Percentiles rank a stretch among this genome's conserved stretches.
phyloP scores from a whole-genome alignment of 495 filamentous ascomycete species.

The Daldinia childiae region DNA sequence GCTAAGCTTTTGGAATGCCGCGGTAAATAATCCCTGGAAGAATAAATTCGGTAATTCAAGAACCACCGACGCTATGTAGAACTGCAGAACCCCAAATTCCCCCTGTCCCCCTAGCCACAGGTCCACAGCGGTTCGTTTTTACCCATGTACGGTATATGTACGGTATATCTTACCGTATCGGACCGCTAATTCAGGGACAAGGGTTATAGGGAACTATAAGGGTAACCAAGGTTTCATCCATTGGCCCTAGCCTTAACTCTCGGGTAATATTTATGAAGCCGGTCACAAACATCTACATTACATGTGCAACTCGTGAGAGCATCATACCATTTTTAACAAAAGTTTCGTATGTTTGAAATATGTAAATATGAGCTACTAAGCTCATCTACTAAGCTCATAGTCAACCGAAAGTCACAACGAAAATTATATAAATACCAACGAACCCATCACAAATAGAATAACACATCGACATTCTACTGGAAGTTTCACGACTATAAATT shows the following conservation, averaged over 20 bases:
- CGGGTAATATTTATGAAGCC: conserved; percentile 34
- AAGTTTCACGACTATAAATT: conserved; percentile 12
- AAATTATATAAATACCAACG: neutral
- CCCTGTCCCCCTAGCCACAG: too few relatives aligned
- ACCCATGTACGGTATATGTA: neutral
- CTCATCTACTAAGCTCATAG: too few relatives aligned
- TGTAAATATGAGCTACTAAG: too few relatives aligned
- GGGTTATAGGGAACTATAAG: neutral
- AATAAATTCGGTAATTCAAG: conserved; percentile 24
- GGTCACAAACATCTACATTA: conserved; percentile 6
- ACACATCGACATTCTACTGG: neutral
- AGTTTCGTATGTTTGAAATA: neutral
- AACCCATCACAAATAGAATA: neutral
- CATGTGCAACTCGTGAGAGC: conserved; percentile 8
- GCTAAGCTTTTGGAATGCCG: conserved; percentile 22
- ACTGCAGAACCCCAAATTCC: neutral
- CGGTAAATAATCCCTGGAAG: conserved; percentile 22
- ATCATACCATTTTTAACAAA: conserved; percentile 10
- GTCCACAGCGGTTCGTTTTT: conserved; percentile 6
- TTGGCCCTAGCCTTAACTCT: conserved; percentile 27
- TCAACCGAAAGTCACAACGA: neutral
- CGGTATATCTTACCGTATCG: conserved; percentile 10
- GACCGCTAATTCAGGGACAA: conserved; percentile 23
- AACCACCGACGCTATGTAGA: conserved; percentile 19
- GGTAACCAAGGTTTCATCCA: conserved; percentile 9